Evolutionary conservation across 345 rosid genomes (phyloP).

Genomic region (Dipteronia dyeriana): DNA sequence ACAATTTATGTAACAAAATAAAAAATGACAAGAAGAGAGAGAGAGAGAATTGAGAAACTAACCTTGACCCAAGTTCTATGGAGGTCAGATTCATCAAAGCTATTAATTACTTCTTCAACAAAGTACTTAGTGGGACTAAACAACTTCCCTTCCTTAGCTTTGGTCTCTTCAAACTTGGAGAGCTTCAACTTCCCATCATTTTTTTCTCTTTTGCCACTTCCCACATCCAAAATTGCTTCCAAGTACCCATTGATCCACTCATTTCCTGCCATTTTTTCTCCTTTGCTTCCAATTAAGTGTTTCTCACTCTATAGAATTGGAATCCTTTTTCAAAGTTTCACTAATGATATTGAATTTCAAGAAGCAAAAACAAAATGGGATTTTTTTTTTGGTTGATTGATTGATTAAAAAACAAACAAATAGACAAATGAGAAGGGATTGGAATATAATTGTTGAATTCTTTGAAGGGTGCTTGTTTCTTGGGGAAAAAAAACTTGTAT

Average conservation of each 20-base stretch:
- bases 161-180: constrained; percentile 43
- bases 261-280: constrained; percentile 66
- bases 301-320: neutral
- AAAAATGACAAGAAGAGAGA: neutral
- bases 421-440: no score
- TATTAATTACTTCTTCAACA: constrained; percentile 82
- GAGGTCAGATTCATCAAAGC: constrained; percentile 85
- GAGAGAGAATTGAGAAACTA: neutral
- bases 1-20: no score
- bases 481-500: neutral
- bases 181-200: constrained; percentile 53
- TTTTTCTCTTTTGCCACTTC: constrained; percentile 48
- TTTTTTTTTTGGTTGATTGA: no score
- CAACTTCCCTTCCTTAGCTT: constrained; percentile 43
- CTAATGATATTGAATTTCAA: neutral
- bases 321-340: no score
- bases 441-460: no score
- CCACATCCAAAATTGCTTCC: constrained; percentile 84
- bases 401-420: no score
- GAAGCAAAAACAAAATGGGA: neutral
- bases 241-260: constrained; percentile 92
- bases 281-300: neutral
- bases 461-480: neutral
- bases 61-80: constrained; percentile 93
- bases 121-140: constrained; percentile 82